These are phyloP conservation scores for Moricandia moricandioides DNA, from an alignment of 345 rosid species.

Conservation along the genomic window DNA sequence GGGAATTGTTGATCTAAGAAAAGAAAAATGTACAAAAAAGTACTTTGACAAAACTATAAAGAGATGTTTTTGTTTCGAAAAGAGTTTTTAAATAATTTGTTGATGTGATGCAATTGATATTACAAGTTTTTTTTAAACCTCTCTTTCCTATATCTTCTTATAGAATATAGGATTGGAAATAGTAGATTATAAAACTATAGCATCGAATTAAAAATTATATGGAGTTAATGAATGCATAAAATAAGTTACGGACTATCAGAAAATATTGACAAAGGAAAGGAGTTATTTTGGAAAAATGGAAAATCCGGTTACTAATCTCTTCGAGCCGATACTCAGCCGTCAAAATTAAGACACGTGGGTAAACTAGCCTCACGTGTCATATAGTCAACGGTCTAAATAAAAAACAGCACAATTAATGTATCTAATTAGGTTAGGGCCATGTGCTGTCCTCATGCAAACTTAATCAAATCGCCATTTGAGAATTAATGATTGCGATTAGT, in stretches of 20 bases:
- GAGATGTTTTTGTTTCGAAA: not conserved
- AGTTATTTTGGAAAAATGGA: not conserved
- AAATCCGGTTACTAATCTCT: slow-evolving; percentile 6
- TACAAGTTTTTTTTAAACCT: not conserved
- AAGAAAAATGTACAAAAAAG: not conserved
- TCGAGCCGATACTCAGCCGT: slow-evolving; percentile 15
- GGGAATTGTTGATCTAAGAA: not conserved
- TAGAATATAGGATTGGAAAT: not conserved
- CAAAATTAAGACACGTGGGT: slow-evolving; percentile 23
- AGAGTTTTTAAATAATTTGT: not conserved
- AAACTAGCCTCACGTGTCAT: slow-evolving; percentile 27
- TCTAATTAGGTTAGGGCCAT: not conserved
- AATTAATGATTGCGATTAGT: not conserved
- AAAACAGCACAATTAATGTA: not conserved
- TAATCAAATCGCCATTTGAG: slow-evolving; percentile 14
- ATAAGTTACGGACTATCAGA: not conserved
- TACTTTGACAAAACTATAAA: not conserved
- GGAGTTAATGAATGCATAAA: not conserved
- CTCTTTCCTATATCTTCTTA: not conserved
- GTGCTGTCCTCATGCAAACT: slow-evolving; percentile 17
- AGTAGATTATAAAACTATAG: not conserved
- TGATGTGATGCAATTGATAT: not conserved
- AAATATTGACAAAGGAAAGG: not conserved
- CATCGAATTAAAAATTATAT: not conserved
- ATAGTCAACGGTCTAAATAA: slow-evolving; percentile 20